phyloP scores from a whole-genome alignment of 352 stramenopile species.

The Phytophthora palmivora region DNA sequence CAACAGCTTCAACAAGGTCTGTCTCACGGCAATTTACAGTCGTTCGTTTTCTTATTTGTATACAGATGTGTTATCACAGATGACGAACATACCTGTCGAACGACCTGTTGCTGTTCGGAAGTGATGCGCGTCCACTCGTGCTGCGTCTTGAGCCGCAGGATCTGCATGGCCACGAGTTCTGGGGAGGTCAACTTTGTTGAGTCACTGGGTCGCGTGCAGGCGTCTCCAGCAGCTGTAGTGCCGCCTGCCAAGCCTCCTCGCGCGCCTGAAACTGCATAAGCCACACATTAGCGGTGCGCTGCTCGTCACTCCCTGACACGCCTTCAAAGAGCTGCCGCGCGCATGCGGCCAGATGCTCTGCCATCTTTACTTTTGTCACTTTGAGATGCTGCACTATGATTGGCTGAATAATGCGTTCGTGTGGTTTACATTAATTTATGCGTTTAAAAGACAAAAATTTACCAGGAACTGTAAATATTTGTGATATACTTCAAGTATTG shows the following conservation, averaged over 20 bases:
- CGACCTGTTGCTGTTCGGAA: slow-evolving; percentile 40
- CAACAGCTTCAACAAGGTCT: slow-evolving; percentile 62
- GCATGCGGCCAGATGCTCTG: slow-evolving; percentile 61
- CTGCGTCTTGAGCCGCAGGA: slow-evolving; percentile 71
- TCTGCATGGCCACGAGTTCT: slow-evolving; percentile 73
- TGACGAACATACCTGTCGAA: slow-evolving; percentile 49
- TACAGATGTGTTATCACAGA: slow-evolving; percentile 3
- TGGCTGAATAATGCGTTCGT: neutral
- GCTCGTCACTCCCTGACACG: slow-evolving; percentile 53
- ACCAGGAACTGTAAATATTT: slow-evolving; percentile 12
- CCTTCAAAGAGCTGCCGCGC: slow-evolving; percentile 76
- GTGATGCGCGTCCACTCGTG: slow-evolving; percentile 54
- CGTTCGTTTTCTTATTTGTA: neutral
- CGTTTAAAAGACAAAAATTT: too few species aligned
- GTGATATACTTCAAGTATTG: neutral
- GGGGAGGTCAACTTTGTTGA: slow-evolving; percentile 34
- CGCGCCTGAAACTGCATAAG: slow-evolving; percentile 70
- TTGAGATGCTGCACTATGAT: slow-evolving; percentile 1
- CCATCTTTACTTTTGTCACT: slow-evolving; percentile 33
- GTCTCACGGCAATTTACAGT: slow-evolving; percentile 3
- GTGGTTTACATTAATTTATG: too few species aligned
- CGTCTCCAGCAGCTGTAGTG: slow-evolving; percentile 61
- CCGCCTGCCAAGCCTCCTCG: slow-evolving; percentile 62
- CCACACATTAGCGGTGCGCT: slow-evolving; percentile 71
- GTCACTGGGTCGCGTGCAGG: slow-evolving; percentile 26